Percentiles rank a stretch among this genome's conserved stretches.
These are phyloP conservation scores for Trypanosoma boissoni DNA, from an alignment of 208 protist genomes.

Conservation along the genomic window DNA sequence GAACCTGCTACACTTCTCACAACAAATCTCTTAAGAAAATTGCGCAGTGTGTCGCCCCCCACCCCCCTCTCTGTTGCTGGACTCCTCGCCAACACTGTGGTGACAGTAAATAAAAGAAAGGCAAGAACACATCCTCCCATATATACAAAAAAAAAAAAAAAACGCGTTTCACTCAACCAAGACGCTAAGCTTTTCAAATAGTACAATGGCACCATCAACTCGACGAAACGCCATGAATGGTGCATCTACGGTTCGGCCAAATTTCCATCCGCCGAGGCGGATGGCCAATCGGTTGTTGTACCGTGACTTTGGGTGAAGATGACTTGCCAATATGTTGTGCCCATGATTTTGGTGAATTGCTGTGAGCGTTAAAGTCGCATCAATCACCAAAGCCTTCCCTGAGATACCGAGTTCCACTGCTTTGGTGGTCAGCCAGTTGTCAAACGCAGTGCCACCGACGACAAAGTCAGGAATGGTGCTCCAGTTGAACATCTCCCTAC, in stretches of 20 bases:
- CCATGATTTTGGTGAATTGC: conserved; percentile 32
- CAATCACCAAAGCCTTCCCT: conserved; percentile 16
- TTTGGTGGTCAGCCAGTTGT: conserved; percentile 34
- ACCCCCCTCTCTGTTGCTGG: too few relatives aligned
- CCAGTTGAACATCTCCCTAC: conserved; percentile 24
- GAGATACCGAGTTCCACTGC: conserved; percentile 8
- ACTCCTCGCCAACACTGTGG: too few relatives aligned
- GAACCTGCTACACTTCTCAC: too few relatives aligned
- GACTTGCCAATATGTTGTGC: conserved; percentile 16
- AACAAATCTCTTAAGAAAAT: too few relatives aligned
- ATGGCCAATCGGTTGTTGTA: conserved; percentile 18
- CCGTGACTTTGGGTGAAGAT: conserved; percentile 17
- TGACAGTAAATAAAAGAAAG: too few relatives aligned
- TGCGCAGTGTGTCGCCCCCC: too few relatives aligned
- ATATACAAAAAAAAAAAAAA: too few relatives aligned
- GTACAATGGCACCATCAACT: conserved; percentile 11
- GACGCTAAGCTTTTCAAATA: conserved; percentile 11
- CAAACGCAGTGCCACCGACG: conserved; percentile 33
- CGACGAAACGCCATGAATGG: conserved; percentile 15
- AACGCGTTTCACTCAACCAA: too few relatives aligned
- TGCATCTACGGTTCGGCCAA: conserved; percentile 24
- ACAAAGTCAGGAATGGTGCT: conserved; percentile 27
- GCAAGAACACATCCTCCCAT: too few relatives aligned
- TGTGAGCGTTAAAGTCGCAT: conserved; percentile 25
- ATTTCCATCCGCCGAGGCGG: conserved; percentile 11